Base-by-base conservation (phyloP, 495 filamentous ascomycete species). In the Trichoderma asperelloides region DNA sequence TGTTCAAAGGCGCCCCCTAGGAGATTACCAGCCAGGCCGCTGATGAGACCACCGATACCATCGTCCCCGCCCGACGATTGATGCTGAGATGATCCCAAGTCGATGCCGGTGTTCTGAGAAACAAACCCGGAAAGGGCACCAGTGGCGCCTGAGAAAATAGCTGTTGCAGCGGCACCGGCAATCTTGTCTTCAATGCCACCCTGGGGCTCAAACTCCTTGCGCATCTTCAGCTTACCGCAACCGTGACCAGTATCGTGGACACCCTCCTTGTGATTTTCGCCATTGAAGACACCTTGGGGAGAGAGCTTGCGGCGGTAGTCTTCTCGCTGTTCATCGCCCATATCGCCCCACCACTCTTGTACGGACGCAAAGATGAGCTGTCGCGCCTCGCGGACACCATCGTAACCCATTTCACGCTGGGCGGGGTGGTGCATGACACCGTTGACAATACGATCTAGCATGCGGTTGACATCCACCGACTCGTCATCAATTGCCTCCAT, bases 361-460 rank as follows among this genome's bases (percentile, higher is more conserved):
- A 96, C 87, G 12, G 87, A 87, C 16, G 77, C 75, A 76, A 93
- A 96, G 90, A 96, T 94, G 68, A 85, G 80, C 23, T 77, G 72
- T 57, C 92, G 89, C 28, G 91, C 88, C 68, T 96, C 89, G 12
- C 73, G 71, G 21, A 89, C 89, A 16, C 90, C 91, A 73, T 93
- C 89, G 23, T 89, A 80, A 25, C 90, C 91, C 74, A 81, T 81
- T 37, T 85, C 75, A 47, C 86, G 86, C 39, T 89, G 85, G 51
- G 91, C 89, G 2, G 93, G 93, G 75, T 97, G 93, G 72, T 97
- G 92, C 72, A 97, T 90, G 4, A 95, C 85, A 51, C 91, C 91
- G 65, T 85, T 82, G 71, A 96, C 85, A 72, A 96, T 91, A 65
- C 89, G 85, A 70, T 85, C 84, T 66, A 93, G 77, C 1, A 87